These are phyloP conservation scores for Fonsecaea pugnacius DNA, from an alignment of 2,329 filamentous ascomycete species.

Conservation along the genomic window DNA sequence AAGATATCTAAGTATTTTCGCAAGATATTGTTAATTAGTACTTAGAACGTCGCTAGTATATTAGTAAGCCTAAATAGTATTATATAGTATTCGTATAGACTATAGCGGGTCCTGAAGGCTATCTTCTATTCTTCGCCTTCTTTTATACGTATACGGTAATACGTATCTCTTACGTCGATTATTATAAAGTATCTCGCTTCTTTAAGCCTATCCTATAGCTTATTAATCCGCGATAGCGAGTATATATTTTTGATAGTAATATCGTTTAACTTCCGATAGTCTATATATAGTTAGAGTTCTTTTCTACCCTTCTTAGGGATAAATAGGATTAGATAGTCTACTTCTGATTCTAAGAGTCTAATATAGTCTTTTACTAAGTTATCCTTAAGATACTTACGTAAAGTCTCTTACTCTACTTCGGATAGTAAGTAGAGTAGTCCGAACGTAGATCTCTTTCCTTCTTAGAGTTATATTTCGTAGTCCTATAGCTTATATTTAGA, in stretches of 20 bases:
- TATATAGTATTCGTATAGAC: slow-evolving; percentile 41
- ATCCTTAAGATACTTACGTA: too few relatives aligned
- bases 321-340: slow-evolving; percentile 6
- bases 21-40: slow-evolving; percentile 1
- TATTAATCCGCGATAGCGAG: slow-evolving; percentile 21
- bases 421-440: too few relatives aligned
- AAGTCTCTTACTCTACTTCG: too few relatives aligned
- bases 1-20: slow-evolving; percentile 8
- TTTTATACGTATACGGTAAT: slow-evolving; percentile 38
- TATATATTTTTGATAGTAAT: slow-evolving; percentile 43
- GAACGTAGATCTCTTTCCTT: too few relatives aligned
- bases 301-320: slow-evolving; percentile 14
- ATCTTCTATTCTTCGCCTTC: slow-evolving; percentile 43
- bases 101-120: slow-evolving; percentile 38
- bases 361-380: background rate
- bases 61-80: slow-evolving; percentile 41
- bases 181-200: slow-evolving; percentile 14
- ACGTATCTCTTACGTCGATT: slow-evolving; percentile 38
- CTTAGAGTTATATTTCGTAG: background rate
- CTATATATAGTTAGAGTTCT: slow-evolving; percentile 37
- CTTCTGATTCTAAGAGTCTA: background rate
- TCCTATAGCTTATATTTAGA: too few relatives aligned
- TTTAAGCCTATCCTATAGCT: too few relatives aligned
- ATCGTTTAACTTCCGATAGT: slow-evolving; percentile 42
- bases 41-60: background rate